Percentiles rank a stretch among this genome's conserved stretches.
Evolutionary conservation across 2,329 filamentous ascomycete genomes (phyloP).

Genomic region (Lasiodiplodia gonubiensis): DNA sequence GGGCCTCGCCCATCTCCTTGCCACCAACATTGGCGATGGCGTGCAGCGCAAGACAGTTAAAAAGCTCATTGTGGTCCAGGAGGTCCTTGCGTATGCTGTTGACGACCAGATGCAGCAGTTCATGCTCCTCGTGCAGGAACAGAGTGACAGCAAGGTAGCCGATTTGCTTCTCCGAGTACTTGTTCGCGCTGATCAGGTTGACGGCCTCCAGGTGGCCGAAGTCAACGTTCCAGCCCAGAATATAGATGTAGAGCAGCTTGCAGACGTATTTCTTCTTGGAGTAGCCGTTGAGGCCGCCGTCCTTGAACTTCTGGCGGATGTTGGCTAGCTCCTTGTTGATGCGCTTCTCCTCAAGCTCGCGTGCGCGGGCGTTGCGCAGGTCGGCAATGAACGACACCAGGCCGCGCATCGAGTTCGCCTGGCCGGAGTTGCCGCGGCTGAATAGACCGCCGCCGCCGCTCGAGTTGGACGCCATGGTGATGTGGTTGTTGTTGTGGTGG

Average conservation of each 20-base stretch:
- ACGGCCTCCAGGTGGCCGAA: constrained; percentile 98
- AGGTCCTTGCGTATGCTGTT: constrained; percentile 98
- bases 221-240: constrained; percentile 97
- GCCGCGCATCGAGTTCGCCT: constrained; percentile 50
- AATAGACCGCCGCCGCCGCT: constrained; percentile 47
- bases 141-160: constrained; percentile 97
- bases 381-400: constrained; percentile 99
- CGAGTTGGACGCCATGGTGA: constrained; percentile 45
- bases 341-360: constrained; percentile 96
- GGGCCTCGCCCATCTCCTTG: constrained; percentile 93
- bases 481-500: not conserved
- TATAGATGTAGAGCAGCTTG: constrained; percentile 99
- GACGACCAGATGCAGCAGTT: constrained; percentile 92
- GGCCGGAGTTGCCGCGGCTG: constrained; percentile 49
- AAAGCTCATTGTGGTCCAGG: constrained; percentile 92
- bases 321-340: constrained; percentile 99
- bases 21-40: constrained; percentile 98
- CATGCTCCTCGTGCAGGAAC: constrained; percentile 96
- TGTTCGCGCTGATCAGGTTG: constrained; percentile 93
- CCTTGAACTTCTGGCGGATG: constrained; percentile 98
- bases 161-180: constrained; percentile 99
- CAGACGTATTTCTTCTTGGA: constrained; percentile 99
- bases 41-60: constrained; percentile 95
- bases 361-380: constrained; percentile 88
- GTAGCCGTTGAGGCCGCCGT: constrained; percentile 90